Percentiles rank a stretch among this genome's conserved stretches.
These are phyloP conservation scores for Coniochaeta prunicola DNA, from an alignment of 2,329 filamentous ascomycete genomes.

Conservation along the genomic window DNA sequence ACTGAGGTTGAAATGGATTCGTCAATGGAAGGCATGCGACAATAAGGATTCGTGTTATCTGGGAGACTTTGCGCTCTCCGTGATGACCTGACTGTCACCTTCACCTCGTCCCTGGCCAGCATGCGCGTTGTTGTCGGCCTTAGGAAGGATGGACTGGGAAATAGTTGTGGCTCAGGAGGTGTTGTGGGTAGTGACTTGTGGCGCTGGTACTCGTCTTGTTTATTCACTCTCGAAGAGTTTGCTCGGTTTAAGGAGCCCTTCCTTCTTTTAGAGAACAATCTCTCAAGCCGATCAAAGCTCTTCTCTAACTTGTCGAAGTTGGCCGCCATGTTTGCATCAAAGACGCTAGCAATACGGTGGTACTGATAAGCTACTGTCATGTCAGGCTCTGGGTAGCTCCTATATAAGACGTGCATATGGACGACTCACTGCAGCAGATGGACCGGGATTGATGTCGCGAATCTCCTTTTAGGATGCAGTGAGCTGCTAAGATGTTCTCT, in stretches of 20 bases:
- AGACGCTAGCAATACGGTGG: constrained; percentile 1
- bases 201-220: background rate
- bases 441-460: background rate
- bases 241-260: constrained; percentile 6
- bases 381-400: background rate
- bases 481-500: background rate
- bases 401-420: constrained; percentile 3
- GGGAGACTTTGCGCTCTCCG: constrained; percentile 17
- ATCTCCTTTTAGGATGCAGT: background rate
- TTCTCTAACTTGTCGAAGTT: constrained; percentile 43
- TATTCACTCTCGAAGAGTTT: background rate
- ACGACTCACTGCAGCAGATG: constrained; percentile 1
- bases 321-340: constrained; percentile 30
- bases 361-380: constrained; percentile 1
- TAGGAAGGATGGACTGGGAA: constrained; percentile 48
- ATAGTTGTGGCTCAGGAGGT: constrained; percentile 25
- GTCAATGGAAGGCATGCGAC: constrained; percentile 1
- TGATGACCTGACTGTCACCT: constrained; percentile 1
- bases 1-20: background rate
- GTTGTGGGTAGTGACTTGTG: constrained; percentile 3
- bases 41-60: constrained; percentile 8
- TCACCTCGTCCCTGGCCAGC: constrained; percentile 45
- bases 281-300: constrained; percentile 43
- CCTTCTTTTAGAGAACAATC: constrained; percentile 41
- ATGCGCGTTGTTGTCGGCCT: constrained; percentile 47